phyloP scores from a whole-genome alignment of 2,329 filamentous ascomycete species.

The Diplodia intermedia region DNA sequence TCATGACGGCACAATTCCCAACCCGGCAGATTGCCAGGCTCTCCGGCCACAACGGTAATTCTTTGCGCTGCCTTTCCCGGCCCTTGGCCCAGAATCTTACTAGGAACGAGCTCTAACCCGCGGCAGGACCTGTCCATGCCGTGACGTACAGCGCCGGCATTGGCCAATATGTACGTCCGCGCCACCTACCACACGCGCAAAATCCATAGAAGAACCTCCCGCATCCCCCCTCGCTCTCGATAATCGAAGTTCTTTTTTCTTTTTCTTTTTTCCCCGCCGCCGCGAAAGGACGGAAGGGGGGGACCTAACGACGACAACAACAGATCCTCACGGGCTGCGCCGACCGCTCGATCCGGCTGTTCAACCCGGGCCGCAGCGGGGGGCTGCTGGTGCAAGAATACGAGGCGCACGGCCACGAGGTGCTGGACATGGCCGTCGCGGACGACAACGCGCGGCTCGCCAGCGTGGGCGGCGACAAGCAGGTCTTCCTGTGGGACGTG shows the following conservation, averaged over 20 bases:
- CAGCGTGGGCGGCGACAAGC: slow-evolving; percentile 87
- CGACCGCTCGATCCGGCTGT: slow-evolving; percentile 84
- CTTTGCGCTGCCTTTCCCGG: no score
- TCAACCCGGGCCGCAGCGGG: slow-evolving; percentile 71
- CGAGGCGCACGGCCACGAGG: slow-evolving; percentile 87
- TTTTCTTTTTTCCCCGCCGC: no score
- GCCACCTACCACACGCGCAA: background rate
- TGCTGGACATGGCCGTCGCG: slow-evolving; percentile 78
- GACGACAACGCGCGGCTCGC: slow-evolving; percentile 83
- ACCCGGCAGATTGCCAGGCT: slow-evolving; percentile 50
- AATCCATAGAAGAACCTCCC: background rate
- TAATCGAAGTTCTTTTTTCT: background rate
- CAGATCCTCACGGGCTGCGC: slow-evolving; percentile 79
- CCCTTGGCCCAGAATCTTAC: background rate
- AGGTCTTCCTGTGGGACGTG: slow-evolving; percentile 95
- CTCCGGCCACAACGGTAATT: slow-evolving; percentile 49
- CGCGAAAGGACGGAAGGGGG: no score
- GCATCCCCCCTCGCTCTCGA: slow-evolving; percentile 2
- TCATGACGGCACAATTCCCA: slow-evolving; percentile 50
- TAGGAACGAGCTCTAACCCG: slow-evolving; percentile 29
- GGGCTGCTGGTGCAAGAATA: slow-evolving; percentile 80
- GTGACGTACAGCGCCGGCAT: slow-evolving; percentile 57
- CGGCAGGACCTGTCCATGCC: slow-evolving; percentile 55
- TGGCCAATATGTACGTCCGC: slow-evolving; percentile 53
- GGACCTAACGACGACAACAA: background rate